Percentiles rank a stretch among this genome's conserved stretches.
Conservation (phyloP, 345 rosid species). For the Camelina sativa region DNA sequence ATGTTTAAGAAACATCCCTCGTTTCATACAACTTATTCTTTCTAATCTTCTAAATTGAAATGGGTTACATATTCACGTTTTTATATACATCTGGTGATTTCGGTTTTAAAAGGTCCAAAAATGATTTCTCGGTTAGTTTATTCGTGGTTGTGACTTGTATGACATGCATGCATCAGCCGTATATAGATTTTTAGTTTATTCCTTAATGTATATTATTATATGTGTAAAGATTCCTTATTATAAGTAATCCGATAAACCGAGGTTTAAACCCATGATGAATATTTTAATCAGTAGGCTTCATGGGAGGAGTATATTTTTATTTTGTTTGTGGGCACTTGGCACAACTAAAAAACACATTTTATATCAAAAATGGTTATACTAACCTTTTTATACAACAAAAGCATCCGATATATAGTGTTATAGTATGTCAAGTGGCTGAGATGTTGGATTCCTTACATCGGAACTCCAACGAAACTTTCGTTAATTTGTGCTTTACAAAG, state of each 20-base stretch:
- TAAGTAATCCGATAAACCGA: slow-evolving; percentile 7
- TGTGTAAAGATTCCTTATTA: not conserved
- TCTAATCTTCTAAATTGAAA: not conserved
- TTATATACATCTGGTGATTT: not conserved
- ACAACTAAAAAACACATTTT: not conserved
- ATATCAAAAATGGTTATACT: slow-evolving; percentile 20
- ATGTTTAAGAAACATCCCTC: no score
- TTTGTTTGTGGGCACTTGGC: slow-evolving; percentile 24
- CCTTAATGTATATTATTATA: not conserved
- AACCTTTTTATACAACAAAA: not conserved
- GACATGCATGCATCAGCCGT: slow-evolving; percentile 37
- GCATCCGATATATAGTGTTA: slow-evolving; percentile 1
- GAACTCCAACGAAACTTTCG: slow-evolving; percentile 43
- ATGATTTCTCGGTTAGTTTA: slow-evolving; percentile 18
- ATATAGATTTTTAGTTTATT: no score
- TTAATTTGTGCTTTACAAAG: slow-evolving; percentile 8
- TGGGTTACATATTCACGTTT: not conserved
- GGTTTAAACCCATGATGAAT: slow-evolving; percentile 34
- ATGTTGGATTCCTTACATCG: slow-evolving; percentile 46
- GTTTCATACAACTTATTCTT: no score
- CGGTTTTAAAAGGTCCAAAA: not conserved
- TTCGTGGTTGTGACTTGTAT: slow-evolving; percentile 29
- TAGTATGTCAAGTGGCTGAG: slow-evolving; percentile 29
- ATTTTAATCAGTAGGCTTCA: slow-evolving; percentile 30
- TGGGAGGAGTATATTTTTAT: slow-evolving; percentile 35